Percentiles rank a stretch among this genome's conserved stretches.
Evolutionary conservation across 2,329 filamentous ascomycete species (phyloP).

Genomic region (Aspergillus fumigatiaffinis): DNA sequence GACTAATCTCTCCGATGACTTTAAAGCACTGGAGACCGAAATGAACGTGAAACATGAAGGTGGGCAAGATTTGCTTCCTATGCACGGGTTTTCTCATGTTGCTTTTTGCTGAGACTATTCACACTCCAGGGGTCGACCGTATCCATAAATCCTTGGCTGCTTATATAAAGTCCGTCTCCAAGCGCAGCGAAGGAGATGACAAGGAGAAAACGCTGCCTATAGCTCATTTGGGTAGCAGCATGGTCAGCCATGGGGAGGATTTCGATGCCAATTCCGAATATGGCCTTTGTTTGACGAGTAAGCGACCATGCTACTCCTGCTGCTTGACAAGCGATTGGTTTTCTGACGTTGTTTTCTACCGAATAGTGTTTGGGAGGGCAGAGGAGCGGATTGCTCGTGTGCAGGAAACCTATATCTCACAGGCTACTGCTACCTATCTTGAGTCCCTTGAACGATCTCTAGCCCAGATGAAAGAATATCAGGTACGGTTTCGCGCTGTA

Average conservation of each 20-base stretch:
- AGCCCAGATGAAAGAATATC: conserved; percentile 96
- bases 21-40: conserved; percentile 83
- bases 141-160: conserved; percentile 79
- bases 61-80: conserved; percentile 37
- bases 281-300: conserved; percentile 75
- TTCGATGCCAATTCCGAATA: conserved; percentile 89
- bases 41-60: conserved; percentile 87
- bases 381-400: conserved; percentile 83
- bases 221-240: conserved; percentile 74
- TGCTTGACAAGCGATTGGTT: not conserved
- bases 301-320: conserved; percentile 25
- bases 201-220: conserved; percentile 82
- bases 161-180: conserved; percentile 85
- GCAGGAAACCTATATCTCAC: conserved; percentile 76
- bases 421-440: conserved; percentile 78
- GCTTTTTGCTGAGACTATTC: conserved; percentile 12
- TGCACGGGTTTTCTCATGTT: not conserved
- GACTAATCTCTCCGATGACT: conserved; percentile 82
- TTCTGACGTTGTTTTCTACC: not conserved
- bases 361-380: conserved; percentile 69
- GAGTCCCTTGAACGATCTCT: conserved; percentile 87
- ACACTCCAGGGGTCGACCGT: conserved; percentile 73
- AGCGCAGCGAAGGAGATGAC: conserved; percentile 79
- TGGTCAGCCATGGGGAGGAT: conserved; percentile 87
- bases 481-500: conserved; percentile 53